Base-by-base conservation (phyloP, 2,329 filamentous ascomycete species). In the Microsporum canis region DNA sequence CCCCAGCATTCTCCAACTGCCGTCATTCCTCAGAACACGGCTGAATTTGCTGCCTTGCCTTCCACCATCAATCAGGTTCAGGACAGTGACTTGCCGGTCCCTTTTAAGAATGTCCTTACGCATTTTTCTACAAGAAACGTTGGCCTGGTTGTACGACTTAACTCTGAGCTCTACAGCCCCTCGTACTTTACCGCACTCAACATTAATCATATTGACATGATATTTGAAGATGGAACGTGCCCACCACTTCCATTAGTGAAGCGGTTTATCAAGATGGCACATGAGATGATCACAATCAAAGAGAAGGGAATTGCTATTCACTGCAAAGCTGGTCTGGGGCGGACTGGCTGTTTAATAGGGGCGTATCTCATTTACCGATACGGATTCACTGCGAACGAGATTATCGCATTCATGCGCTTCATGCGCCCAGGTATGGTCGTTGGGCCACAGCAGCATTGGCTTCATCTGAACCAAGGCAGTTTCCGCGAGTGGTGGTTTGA, bases 391-490 rank as follows among this genome's bases (percentile, higher is more conserved):
- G 94, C 94, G 66, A 96, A 97, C 71, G 92, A 96, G 76, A 85
- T 96, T 69, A 97, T 97, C 72, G 88, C 91, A 2, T 99, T 91
- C 75, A 97, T 99, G 92, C 87, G 92, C 63, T 99, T 99, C 77
- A 97, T 97, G 92, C 84, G 92, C 62, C 94, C 94, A 0, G 94
- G 94, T 59, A 99, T 99, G 94, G 94, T 99, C 5, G 94, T 99
- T 59, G 94, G 94, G 0, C 94, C 94, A 43, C 94, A 99, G 72
- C 94, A 99, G 76, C 94, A 99, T 76, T 99, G 94, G 94, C 83
- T 99, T 60, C 94, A 99, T 72, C 83, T 99, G 64, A 96, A 99
- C 78, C 94, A 99, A 76, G 88, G 88, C 39, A 87, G 88, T 39
- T 99, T 99, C 84, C 85, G 94, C n/a, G 91, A 97, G 75, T 99